Base-by-base conservation (phyloP, 176 grass and related monocot species). In the Triticum urartu region DNA sequence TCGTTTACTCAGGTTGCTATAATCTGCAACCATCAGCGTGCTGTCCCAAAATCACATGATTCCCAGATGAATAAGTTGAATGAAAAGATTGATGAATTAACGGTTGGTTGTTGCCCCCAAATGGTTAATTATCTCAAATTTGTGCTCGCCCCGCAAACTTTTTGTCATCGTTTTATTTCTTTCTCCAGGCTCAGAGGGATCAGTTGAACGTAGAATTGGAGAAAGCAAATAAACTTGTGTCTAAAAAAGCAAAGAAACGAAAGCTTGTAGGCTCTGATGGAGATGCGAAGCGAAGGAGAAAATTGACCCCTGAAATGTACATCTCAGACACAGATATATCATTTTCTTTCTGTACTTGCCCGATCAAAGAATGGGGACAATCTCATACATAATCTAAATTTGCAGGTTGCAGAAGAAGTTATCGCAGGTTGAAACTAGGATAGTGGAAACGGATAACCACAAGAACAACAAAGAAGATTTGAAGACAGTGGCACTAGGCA, bases 31-130 rank as follows among this genome's bases (percentile, higher is more conserved):
- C 94, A 99, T 92, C 97, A 99, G 80, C 94, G 94, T 61, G 86
- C 83, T 43, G 97, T 99, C 81, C 92, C 97, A 28, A 99, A 99
- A 90, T 89, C 97, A 40, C 97, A 99, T 80, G 97, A 99, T n/a
- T 83, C 89, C 47, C 97, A 99, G 87, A 99, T 99, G 86, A 90
- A 58, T 76, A 92, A 43, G 88, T 17, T 99, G 89, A 94, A 94
- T 60, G 97, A 97, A 54, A 99, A 99, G 80, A 94, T 99, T 85
- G 87, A 94, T 42, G 94, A 94, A 47, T 81, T 97, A 72, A 94
- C 93, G 94, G 97, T 99, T 83, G 9, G 81, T 33, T 86, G 62
- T 38, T 18, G 32, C 64, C 42, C 59, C 24, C 42, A 76, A 80
- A 80, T 76, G 20, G 61, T 68, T 39, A 45, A 67, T 66, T 59